A percentile compares a stretch with the other conserved stretches of the same genome.
Evolutionary conservation across 2,329 filamentous ascomycete species (phyloP).

Genomic region (Lachnellula hyalina): DNA sequence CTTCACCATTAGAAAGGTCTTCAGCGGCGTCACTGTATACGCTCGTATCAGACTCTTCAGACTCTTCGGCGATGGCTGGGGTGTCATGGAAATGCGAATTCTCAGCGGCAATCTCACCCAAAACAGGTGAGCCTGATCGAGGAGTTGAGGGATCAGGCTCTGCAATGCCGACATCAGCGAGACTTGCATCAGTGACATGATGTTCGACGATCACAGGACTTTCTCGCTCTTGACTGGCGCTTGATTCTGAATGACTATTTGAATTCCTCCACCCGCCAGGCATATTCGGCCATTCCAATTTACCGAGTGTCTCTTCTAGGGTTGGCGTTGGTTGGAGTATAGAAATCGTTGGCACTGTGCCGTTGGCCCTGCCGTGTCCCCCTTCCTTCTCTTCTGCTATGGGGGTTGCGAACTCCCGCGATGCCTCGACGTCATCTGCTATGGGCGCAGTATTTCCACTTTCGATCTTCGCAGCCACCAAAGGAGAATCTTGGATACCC

Average conservation of each 20-base stretch:
- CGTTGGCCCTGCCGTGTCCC: conserved; percentile 6
- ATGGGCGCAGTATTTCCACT: background rate
- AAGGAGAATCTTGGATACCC: background rate
- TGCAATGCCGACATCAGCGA: conserved; percentile 18
- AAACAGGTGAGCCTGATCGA: conserved; percentile 7
- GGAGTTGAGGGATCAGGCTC: conserved; percentile 13
- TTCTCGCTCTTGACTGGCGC: conserved; percentile 4
- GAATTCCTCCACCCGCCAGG: conserved; percentile 61
- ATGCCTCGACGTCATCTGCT: background rate
- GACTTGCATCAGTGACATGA: conserved; percentile 14
- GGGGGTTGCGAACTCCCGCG: background rate
- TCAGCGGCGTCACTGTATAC: conserved; percentile 76
- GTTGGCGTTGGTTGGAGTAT: conserved; percentile 44
- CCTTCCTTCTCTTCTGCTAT: background rate
- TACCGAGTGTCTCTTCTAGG: conserved; percentile 32
- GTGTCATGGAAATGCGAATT: conserved; percentile 34
- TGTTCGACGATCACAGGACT: conserved; percentile 7
- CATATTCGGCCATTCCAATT: conserved; percentile 30
- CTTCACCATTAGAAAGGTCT: conserved; percentile 60
- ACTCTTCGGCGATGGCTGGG: conserved; percentile 24
- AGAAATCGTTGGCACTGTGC: conserved; percentile 38
- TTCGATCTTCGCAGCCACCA: background rate
- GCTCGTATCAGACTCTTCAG: conserved; percentile 46
- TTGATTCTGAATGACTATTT: conserved; percentile 16
- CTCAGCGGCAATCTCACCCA: conserved; percentile 13